Evolutionary conservation across 768 basidiomycete species (phyloP).

Genomic region (Termitomyces sp.): DNA sequence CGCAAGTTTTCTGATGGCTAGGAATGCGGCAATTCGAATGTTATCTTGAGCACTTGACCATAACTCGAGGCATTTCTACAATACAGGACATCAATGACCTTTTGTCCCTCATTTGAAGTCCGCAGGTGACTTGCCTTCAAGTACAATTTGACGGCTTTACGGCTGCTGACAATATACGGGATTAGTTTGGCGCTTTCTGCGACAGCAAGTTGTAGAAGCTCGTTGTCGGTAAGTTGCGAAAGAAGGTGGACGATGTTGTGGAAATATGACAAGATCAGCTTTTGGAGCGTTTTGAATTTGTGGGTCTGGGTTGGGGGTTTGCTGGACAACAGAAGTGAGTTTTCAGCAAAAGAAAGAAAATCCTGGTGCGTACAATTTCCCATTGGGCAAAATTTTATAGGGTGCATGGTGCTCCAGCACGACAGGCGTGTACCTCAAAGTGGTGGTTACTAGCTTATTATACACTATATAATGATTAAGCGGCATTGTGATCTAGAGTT

Average conservation of each 20-base stretch:
- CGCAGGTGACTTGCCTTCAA: slow-evolving; percentile 56
- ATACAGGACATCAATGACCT: not conserved
- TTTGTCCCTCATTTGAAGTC: not conserved
- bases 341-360: not conserved
- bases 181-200: slow-evolving; percentile 85
- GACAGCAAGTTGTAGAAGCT: slow-evolving; percentile 66
- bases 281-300: slow-evolving; percentile 83
- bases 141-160: slow-evolving; percentile 83
- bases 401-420: slow-evolving; percentile 86
- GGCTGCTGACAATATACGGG: slow-evolving; percentile 81
- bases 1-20: slow-evolving; percentile 79
- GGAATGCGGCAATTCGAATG: slow-evolving; percentile 80
- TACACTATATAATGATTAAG: slow-evolving; percentile 57
- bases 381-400: slow-evolving; percentile 75
- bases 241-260: slow-evolving; percentile 80
- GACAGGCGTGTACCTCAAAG: slow-evolving; percentile 88
- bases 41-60: slow-evolving; percentile 84
- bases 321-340: slow-evolving; percentile 35
- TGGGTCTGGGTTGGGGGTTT: slow-evolving; percentile 80
- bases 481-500: slow-evolving; percentile 1
- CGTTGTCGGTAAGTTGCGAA: slow-evolving; percentile 66
- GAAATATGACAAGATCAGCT: slow-evolving; percentile 86
- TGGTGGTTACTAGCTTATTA: slow-evolving; percentile 84
- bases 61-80: slow-evolving; percentile 75
- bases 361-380: slow-evolving; percentile 71